These are phyloP conservation scores for Trametes hirsuta DNA, from an alignment of 1,284 basidiomycete species.

Conservation along the genomic window DNA sequence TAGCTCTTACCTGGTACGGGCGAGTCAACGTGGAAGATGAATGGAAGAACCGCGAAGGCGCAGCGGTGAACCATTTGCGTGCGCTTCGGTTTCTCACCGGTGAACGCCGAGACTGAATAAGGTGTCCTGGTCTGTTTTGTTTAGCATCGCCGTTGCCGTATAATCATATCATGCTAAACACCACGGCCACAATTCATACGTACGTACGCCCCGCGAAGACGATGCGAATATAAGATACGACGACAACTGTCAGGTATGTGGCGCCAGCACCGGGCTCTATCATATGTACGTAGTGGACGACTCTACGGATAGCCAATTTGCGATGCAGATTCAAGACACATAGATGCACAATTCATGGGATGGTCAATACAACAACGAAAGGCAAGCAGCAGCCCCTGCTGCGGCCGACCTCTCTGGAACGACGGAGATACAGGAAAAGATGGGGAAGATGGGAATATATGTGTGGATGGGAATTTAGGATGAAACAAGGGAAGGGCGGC, in stretches of 20 bases:
- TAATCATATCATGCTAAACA: not conserved
- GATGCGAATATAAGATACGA: not conserved
- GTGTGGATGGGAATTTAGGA: not conserved
- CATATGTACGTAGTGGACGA: slow-evolving; percentile 10
- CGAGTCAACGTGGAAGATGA: too few species aligned
- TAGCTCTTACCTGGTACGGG: too few species aligned
- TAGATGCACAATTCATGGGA: not conserved
- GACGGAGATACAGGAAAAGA: not conserved
- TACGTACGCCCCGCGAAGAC: not conserved
- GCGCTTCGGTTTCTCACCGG: too few species aligned
- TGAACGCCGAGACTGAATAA: not conserved
- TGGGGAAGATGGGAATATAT: slow-evolving; percentile 8
- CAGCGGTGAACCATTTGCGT: too few species aligned
- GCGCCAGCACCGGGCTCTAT: slow-evolving; percentile 22
- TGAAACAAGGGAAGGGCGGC: not conserved
- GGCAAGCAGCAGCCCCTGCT: not conserved
- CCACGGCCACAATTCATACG: not conserved
- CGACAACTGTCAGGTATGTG: slow-evolving; percentile 1
- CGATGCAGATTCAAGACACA: not conserved
- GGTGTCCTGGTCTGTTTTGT: not conserved
- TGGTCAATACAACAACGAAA: slow-evolving; percentile 7
- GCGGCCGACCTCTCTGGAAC: not conserved
- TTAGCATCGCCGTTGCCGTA: not conserved
- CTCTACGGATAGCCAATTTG: slow-evolving; percentile 2
- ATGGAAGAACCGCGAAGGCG: too few species aligned